These are phyloP conservation scores for Sporothrix globosa DNA, from an alignment of 2,329 filamentous ascomycete species.

Conservation along the genomic window DNA sequence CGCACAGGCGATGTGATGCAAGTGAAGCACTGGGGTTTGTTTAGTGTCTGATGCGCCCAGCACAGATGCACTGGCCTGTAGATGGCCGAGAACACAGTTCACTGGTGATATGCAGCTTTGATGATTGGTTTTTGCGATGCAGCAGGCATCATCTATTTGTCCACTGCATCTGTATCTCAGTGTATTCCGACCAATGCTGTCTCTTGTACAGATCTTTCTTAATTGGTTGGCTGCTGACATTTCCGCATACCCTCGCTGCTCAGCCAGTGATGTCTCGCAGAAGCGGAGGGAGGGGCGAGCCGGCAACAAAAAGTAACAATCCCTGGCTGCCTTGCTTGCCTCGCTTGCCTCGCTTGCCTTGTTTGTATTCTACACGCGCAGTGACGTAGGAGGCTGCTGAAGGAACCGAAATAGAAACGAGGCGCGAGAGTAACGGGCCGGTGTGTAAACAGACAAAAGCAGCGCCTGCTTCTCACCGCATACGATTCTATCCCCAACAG, in stretches of 20 bases:
- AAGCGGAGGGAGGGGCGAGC: background rate
- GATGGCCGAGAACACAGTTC: too few species aligned
- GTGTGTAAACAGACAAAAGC: background rate
- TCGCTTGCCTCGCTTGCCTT: too few species aligned
- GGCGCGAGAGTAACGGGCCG: background rate
- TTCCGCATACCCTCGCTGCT: background rate
- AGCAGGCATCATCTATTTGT: background rate
- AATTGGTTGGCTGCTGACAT: background rate
- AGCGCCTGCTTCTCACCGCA: constrained; percentile 21
- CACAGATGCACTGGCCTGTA: background rate
- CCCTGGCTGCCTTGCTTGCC: background rate
- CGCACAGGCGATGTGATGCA: background rate
- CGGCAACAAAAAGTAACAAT: background rate
- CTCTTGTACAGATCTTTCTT: background rate
- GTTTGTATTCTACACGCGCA: background rate
- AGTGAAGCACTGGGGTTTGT: background rate
- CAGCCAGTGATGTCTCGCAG: background rate
- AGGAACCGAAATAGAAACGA: background rate
- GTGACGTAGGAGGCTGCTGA: background rate
- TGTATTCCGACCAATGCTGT: background rate
- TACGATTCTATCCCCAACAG: background rate
- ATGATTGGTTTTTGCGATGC: background rate
- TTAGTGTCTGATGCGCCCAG: too few species aligned
- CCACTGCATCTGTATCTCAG: too few species aligned
- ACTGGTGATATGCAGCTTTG: too few species aligned